Evolutionary conservation across 108 stramenopile species (phyloP).

Genomic region (Nitzschia putrida): DNA sequence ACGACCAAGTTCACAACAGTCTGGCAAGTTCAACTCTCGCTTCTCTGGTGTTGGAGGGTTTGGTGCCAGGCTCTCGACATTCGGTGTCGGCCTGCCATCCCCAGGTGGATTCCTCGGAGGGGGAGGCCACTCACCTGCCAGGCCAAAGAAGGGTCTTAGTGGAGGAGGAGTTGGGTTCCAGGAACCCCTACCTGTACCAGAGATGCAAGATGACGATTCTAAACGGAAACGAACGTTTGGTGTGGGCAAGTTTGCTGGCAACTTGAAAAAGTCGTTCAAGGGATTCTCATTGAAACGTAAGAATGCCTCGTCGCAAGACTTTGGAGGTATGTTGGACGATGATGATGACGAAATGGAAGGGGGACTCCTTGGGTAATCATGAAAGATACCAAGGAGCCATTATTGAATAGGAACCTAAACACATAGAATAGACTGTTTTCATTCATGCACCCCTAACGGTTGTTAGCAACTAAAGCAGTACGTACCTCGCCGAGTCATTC

Average conservation of each 20-base stretch:
- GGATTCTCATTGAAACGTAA: not conserved
- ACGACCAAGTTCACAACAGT: not conserved
- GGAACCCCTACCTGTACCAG: slow-evolving; percentile 31
- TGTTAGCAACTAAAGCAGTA: too few species aligned
- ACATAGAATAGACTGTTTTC: not conserved
- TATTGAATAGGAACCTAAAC: not conserved
- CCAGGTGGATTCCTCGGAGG: not conserved
- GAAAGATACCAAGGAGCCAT: slow-evolving; percentile 1
- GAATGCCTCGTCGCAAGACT: not conserved
- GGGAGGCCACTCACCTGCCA: not conserved
- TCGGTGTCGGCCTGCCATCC: not conserved
- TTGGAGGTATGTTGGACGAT: slow-evolving; percentile 33
- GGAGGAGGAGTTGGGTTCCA: slow-evolving; percentile 9
- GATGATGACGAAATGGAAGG: slow-evolving; percentile 24
- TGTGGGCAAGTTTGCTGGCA: not conserved
- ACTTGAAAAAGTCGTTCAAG: slow-evolving; percentile 6
- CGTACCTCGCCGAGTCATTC: too few species aligned
- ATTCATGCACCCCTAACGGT: too few species aligned
- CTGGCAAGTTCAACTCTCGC: not conserved
- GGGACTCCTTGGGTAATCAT: slow-evolving; percentile 4
- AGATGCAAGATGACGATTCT: slow-evolving; percentile 10
- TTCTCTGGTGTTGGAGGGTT: not conserved
- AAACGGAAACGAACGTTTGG: not conserved
- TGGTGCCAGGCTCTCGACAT: not conserved
- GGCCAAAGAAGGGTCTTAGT: not conserved